phyloP scores from a whole-genome alignment of 108 stramenopile genomes.

The Nitzschia inconspicua region DNA sequence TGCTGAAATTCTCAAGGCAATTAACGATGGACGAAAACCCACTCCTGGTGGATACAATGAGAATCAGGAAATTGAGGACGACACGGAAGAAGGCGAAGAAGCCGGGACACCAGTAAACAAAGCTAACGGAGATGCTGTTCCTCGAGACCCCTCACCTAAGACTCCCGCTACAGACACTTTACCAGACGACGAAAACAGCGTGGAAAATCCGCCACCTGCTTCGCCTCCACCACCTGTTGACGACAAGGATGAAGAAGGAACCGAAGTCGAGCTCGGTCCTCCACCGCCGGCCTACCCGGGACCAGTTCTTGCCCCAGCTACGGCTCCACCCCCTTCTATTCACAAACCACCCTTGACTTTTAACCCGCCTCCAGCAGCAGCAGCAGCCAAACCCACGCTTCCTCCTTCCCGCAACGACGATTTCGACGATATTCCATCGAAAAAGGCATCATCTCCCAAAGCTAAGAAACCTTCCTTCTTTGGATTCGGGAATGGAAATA shows the following conservation, averaged over 20 bases:
- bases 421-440: constrained; percentile 9
- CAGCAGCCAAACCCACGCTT: constrained; percentile 3
- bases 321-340: constrained; percentile 17
- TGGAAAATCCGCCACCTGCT: constrained; percentile 6
- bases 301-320: constrained; percentile 21
- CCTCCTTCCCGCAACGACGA: no score
- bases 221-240: constrained; percentile 14
- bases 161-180: constrained; percentile 16
- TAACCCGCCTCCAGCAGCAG: constrained; percentile 17
- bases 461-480: constrained; percentile 29
- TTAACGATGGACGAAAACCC: constrained; percentile 83
- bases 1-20: constrained; percentile 90
- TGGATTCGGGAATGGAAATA: constrained; percentile 23
- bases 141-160: background rate
- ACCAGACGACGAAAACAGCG: constrained; percentile 7
- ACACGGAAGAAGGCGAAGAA: constrained; percentile 24
- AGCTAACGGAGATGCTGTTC: no score
- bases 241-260: constrained; percentile 37
- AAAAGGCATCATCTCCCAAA: constrained; percentile 4
- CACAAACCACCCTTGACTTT: constrained; percentile 26
- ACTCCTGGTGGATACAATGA: constrained; percentile 71
- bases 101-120: constrained; percentile 1
- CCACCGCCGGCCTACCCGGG: constrained; percentile 39
- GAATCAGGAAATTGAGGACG: constrained; percentile 18
- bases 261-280: constrained; percentile 32